phyloP scores from a whole-genome alignment of 768 basidiomycete species.

The Boletus vinaceobasis region DNA sequence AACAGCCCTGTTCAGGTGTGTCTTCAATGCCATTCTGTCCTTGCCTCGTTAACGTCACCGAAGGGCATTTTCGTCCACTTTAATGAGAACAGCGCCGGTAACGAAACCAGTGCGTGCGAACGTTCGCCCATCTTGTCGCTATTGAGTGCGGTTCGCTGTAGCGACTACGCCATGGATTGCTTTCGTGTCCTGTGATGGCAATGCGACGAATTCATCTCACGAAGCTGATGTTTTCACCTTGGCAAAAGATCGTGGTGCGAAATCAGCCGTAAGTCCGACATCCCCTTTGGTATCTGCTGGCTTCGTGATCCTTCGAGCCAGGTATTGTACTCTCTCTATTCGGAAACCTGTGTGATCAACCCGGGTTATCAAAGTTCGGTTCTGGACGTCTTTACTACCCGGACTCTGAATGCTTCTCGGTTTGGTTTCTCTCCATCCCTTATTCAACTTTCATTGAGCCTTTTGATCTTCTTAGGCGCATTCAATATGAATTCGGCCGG shows the following conservation, averaged over 20 bases:
- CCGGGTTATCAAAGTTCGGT: constrained; percentile 63
- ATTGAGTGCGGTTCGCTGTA: constrained; percentile 24
- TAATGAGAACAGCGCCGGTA: constrained; percentile 53
- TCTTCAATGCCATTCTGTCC: neutral
- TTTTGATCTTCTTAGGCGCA: constrained; percentile 36
- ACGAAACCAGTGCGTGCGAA: constrained; percentile 48
- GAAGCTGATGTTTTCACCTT: constrained; percentile 78
- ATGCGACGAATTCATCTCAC: constrained; percentile 60
- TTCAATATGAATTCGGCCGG: constrained; percentile 60
- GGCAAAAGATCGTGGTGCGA: constrained; percentile 74
- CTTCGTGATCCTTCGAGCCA: constrained; percentile 27
- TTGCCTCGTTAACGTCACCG: neutral
- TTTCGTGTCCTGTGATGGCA: constrained; percentile 76
- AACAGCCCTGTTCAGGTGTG: constrained; percentile 55
- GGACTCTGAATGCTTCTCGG: constrained; percentile 54
- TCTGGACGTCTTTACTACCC: constrained; percentile 76
- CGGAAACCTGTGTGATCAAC: constrained; percentile 74
- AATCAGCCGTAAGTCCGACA: constrained; percentile 58
- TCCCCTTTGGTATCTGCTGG: neutral
- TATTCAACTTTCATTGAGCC: neutral
- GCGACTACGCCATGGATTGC: constrained; percentile 90
- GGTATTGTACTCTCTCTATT: constrained; percentile 76
- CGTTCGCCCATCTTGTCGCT: constrained; percentile 20
- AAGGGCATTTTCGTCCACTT: constrained; percentile 87
- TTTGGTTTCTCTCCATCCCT: constrained; percentile 32